Conservation (phyloP, 345 rosid species). For the Corchorus olitorius region DNA sequence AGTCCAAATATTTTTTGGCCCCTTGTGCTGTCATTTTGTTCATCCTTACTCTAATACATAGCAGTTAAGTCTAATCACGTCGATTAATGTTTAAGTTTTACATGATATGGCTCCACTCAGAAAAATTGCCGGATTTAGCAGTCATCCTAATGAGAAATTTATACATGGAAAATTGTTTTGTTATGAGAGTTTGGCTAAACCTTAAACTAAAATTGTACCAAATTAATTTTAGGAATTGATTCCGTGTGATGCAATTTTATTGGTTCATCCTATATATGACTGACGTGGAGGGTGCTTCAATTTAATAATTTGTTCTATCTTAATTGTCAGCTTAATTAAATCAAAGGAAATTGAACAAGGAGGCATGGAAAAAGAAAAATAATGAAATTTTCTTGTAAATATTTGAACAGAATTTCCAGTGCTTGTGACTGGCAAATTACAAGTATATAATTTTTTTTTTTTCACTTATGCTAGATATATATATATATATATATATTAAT, state of each 20-base stretch:
- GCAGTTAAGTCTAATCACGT: not conserved
- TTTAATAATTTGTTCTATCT: no score
- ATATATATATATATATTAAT: no score
- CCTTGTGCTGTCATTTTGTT: conserved; percentile 3
- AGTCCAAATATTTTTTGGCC: conserved; percentile 14
- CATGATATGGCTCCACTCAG: conserved; percentile 20
- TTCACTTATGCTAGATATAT: not conserved
- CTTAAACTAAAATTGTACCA: no score
- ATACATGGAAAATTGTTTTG: no score
- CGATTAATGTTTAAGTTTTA: conserved; percentile 15
- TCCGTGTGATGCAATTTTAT: no score
- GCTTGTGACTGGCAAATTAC: conserved; percentile 21
- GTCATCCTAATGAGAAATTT: not conserved
- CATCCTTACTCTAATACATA: conserved; percentile 5
- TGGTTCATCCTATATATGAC: no score
- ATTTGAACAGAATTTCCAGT: not conserved
- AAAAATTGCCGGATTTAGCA: not conserved
- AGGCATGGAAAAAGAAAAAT: not conserved
- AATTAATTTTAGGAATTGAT: no score
- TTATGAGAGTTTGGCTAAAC: no score
- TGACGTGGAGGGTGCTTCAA: no score
- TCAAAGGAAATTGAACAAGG: not conserved
- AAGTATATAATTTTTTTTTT: not conserved
- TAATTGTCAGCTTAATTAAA: conserved; percentile 5
- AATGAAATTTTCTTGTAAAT: not conserved